These are phyloP conservation scores for Linum lewisii DNA, from an alignment of 345 rosid genomes.

Conservation along the genomic window DNA sequence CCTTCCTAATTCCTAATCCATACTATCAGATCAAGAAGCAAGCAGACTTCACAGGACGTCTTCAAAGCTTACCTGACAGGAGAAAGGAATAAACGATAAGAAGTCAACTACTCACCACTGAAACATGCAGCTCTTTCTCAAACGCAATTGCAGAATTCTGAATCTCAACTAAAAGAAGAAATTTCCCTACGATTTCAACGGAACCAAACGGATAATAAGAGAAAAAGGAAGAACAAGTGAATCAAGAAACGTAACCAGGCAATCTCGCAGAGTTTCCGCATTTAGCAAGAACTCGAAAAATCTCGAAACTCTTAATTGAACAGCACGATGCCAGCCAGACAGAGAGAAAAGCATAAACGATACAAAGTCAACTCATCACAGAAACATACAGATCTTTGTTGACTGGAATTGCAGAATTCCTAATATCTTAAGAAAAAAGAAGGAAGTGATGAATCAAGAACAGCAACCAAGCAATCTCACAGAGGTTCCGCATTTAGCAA, in stretches of 20 bases:
- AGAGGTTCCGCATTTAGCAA: neutral
- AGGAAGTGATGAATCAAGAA: neutral
- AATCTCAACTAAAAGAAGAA: no score
- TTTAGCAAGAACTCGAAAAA: neutral
- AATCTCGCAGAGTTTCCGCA: no score
- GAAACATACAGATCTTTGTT: no score
- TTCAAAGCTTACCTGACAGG: slow-evolving; percentile 12
- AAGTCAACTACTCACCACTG: neutral
- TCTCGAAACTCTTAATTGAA: neutral
- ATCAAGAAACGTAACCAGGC: neutral
- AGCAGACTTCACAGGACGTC: neutral
- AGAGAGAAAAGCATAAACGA: no score
- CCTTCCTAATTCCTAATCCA: slow-evolving; percentile 8
- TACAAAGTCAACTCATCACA: no score
- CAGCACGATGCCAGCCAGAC: no score
- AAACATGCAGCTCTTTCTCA: neutral
- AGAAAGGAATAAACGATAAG: slow-evolving; percentile 6
- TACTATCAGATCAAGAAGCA: slow-evolving; percentile 3
- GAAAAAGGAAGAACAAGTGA: no score
- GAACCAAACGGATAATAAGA: neutral
- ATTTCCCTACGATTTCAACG: no score
- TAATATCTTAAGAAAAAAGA: neutral
- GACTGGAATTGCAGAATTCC: neutral
- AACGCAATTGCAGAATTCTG: neutral
- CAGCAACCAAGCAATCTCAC: neutral